Evolutionary conservation across 2,329 filamentous ascomycete genomes (phyloP), one percentile per base, ranked within the genome.

Genomic region (Fusarium abutilonis): DNA sequence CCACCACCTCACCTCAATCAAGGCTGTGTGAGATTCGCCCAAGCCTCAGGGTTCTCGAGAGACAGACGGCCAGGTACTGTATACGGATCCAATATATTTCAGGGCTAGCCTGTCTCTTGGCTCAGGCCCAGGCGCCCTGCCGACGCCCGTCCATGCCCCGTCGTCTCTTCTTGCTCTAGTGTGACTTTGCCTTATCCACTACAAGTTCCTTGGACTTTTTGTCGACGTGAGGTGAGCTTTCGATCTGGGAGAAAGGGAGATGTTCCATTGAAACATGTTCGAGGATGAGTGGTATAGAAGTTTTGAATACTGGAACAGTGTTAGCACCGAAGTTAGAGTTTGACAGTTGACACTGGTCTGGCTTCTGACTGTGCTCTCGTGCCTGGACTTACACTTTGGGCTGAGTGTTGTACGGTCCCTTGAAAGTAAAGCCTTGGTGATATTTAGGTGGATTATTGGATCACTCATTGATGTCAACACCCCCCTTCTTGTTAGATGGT

Each of bases 81-180:
- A 51, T 50, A 49, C 23, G 35, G 34, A 31, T 44, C 38, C 45
- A 60, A 23, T 49, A 53, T 55, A 45, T 39, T 49, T 50, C 17
- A 57, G 60, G 61, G 51, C 40, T 64, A 64, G 61, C 39, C 56
- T 56, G 42, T 26, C 54, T 67, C 65, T 53, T 63, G 58, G 38
- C 46, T 51, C 61, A 62, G 62, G 64, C 60, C 60, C 60, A 69
- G 61, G 58, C 63, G 60, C 57, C 66, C 55, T 63, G 63, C 60
- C 61, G 57, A 65, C 63, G 60, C 60, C 59, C 54, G 51, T 50
- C 54, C 53, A 69, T 60, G 56, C 59, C 56, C 64, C 48, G 44
- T 46, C 44, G 55, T 41, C 60, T 66, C 52, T 57, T 58, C 53
- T 52, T 48, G 60, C 35, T 48, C 57, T 62, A 53, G 64, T 56